Evolutionary conservation across 129 eudicot genomes (phyloP).

Genomic region (Arctium minus): DNA sequence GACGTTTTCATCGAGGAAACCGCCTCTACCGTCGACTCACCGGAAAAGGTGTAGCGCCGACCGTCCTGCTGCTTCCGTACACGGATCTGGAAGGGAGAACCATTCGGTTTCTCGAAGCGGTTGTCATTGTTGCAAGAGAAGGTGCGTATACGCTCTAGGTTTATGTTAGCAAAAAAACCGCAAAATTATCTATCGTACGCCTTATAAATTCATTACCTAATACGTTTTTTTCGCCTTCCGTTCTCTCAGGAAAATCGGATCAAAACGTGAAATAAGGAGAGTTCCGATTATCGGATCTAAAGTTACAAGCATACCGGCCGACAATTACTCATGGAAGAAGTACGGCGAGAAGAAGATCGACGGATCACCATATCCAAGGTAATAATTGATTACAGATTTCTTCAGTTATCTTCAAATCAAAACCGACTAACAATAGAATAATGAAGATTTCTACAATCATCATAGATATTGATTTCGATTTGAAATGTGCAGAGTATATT

Average conservation of each 20-base stretch:
- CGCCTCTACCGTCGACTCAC: slow-evolving; percentile 53
- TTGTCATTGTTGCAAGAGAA: slow-evolving; percentile 62
- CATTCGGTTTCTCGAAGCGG: slow-evolving; percentile 22
- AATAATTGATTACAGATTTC: not conserved
- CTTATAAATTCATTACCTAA: not conserved
- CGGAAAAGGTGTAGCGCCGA: slow-evolving; percentile 56
- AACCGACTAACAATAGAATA: not conserved
- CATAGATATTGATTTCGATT: not conserved
- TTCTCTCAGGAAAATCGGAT: slow-evolving; percentile 44
- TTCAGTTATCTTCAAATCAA: not conserved
- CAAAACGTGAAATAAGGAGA: slow-evolving; percentile 36
- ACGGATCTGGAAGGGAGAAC: slow-evolving; percentile 19
- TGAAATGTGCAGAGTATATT: slow-evolving; percentile 57
- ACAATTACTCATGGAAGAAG: slow-evolving; percentile 80
- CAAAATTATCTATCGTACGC: slow-evolving; percentile 5
- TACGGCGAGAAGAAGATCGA: slow-evolving; percentile 77
- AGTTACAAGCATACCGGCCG: slow-evolving; percentile 70
- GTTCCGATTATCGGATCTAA: slow-evolving; percentile 63
- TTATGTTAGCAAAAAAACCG: not conserved
- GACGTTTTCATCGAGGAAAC: slow-evolving; percentile 49
- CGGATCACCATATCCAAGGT: slow-evolving; percentile 72
- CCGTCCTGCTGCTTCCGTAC: slow-evolving; percentile 6
- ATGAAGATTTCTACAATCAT: not conserved
- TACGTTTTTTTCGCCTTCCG: not conserved
- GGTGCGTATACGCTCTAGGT: slow-evolving; percentile 29